Percentiles rank a stretch among this genome's conserved stretches.
phyloP scores from a whole-genome alignment of 352 stramenopile genomes.

The Globisporangium solare region DNA sequence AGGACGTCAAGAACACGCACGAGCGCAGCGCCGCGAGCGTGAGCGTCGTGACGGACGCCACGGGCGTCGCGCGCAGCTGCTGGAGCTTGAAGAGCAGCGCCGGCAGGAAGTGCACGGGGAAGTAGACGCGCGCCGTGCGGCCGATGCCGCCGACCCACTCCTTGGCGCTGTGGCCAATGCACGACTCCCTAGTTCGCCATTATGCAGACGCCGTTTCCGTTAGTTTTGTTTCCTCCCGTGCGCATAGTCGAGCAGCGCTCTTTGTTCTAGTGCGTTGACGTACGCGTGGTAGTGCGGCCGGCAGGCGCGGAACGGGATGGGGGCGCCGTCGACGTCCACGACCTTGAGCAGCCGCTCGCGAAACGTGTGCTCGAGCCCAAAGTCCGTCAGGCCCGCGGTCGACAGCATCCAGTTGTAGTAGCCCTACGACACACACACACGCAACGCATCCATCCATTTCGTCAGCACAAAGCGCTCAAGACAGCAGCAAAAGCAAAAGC shows the following conservation, averaged over 20 bases:
- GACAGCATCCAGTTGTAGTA: conserved; percentile 86
- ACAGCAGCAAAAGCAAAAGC: not conserved
- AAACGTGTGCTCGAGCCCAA: conserved; percentile 67
- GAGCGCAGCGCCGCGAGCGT: conserved; percentile 69
- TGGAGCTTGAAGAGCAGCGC: conserved; percentile 72
- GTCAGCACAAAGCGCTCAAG: not conserved
- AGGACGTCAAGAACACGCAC: conserved; percentile 77
- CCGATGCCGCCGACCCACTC: conserved; percentile 69
- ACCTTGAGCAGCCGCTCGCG: conserved; percentile 52
- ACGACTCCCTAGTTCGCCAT: conserved; percentile 65
- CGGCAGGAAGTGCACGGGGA: conserved; percentile 76
- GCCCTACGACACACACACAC: conserved; percentile 21
- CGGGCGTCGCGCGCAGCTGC: conserved; percentile 41
- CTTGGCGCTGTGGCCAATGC: conserved; percentile 65
- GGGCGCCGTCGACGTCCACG: conserved; percentile 29
- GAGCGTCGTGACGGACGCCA: conserved; percentile 41
- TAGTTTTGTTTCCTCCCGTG: too few species aligned
- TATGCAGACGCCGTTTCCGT: not conserved
- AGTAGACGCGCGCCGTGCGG: conserved; percentile 69
- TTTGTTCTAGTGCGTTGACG: not conserved
- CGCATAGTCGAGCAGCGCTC: not conserved
- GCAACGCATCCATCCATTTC: not conserved
- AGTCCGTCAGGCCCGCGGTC: conserved; percentile 62
- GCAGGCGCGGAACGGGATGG: conserved; percentile 62
- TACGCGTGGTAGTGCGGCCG: conserved; percentile 88